Conservation (phyloP, 805 yeast genomes). For the Metschnikowia noctiluminum region DNA sequence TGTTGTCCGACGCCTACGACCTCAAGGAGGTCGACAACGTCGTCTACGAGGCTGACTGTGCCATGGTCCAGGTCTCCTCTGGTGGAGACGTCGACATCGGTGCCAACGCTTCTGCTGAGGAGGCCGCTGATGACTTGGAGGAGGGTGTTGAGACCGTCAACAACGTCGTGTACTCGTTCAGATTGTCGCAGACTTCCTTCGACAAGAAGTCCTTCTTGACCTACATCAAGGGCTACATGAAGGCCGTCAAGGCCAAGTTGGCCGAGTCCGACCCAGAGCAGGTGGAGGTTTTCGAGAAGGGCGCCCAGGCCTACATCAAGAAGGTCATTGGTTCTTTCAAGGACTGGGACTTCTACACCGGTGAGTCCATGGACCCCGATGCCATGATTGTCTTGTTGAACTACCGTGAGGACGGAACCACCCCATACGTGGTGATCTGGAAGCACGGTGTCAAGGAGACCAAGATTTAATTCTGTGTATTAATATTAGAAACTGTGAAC, state of each 20-base stretch:
- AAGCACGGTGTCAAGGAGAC: slow-evolving; percentile 92
- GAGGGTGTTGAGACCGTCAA: slow-evolving; percentile 88
- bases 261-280: slow-evolving; percentile 87
- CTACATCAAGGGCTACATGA: slow-evolving; percentile 99
- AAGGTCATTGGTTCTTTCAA: slow-evolving; percentile 92
- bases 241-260: slow-evolving; percentile 85
- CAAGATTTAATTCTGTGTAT: slow-evolving; percentile 65
- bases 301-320: slow-evolving; percentile 94
- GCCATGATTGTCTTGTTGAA: slow-evolving; percentile 96
- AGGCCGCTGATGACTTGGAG: slow-evolving; percentile 76
- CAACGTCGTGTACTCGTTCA: slow-evolving; percentile 98
- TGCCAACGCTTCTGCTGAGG: slow-evolving; percentile 99
- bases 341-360: slow-evolving; percentile 65
- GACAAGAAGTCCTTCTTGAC: slow-evolving; percentile 97
- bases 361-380: slow-evolving; percentile 82
- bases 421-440: slow-evolving; percentile 98
- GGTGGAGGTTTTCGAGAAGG: slow-evolving; percentile 90
- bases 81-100: slow-evolving; percentile 93
- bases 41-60: slow-evolving; percentile 96
- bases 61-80: slow-evolving; percentile 83
- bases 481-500: slow-evolving; percentile 8
- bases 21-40: slow-evolving; percentile 80
- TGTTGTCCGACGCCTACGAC: slow-evolving; percentile 96
- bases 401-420: slow-evolving; percentile 99
- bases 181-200: slow-evolving; percentile 91